Conservation (phyloP, 2,329 filamentous ascomycete genomes). For the Aulographum hederae region DNA sequence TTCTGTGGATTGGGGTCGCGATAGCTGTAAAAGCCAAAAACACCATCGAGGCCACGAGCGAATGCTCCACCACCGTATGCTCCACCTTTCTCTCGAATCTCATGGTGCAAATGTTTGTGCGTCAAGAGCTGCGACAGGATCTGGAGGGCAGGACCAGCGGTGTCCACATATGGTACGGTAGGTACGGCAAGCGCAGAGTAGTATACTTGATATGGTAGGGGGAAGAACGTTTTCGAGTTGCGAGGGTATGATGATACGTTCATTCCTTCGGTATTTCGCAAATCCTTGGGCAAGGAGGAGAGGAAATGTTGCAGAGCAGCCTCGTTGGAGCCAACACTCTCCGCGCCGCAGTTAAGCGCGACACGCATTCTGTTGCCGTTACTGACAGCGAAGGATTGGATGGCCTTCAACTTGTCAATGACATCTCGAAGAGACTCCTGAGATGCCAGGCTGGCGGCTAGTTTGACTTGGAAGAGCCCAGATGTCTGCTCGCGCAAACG, state of each 20-base stretch:
- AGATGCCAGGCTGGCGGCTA: conserved; percentile 61
- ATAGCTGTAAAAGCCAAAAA: conserved; percentile 94
- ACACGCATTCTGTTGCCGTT: conserved; percentile 51
- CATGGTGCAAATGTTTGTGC: conserved; percentile 90
- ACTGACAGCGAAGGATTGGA: conserved; percentile 61
- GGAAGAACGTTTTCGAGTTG: conserved; percentile 60
- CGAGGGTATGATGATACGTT: conserved; percentile 17
- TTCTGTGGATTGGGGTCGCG: conserved; percentile 89
- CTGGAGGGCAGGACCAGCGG: conserved; percentile 62
- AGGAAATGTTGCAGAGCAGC: conserved; percentile 55
- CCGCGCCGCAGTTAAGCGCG: conserved; percentile 69
- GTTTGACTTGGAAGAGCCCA: conserved; percentile 77
- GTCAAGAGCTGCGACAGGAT: conserved; percentile 84
- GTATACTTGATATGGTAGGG: conserved; percentile 91
- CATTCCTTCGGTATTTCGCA: conserved; percentile 4
- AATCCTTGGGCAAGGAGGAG: conserved; percentile 33
- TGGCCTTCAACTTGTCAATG: conserved; percentile 66
- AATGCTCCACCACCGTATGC: conserved; percentile 90
- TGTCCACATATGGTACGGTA: conserved; percentile 65
- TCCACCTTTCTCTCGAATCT: conserved; percentile 93
- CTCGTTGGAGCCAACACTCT: conserved; percentile 54
- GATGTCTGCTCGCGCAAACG: conserved; percentile 68
- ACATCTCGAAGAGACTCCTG: conserved; percentile 55
- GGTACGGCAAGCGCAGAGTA: conserved; percentile 72
- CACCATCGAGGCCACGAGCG: conserved; percentile 56